Percentiles rank a stretch among this genome's conserved stretches.
Evolutionary conservation across 2,329 filamentous ascomycete genomes (phyloP).

Genomic region (Hypoxylon sp.): DNA sequence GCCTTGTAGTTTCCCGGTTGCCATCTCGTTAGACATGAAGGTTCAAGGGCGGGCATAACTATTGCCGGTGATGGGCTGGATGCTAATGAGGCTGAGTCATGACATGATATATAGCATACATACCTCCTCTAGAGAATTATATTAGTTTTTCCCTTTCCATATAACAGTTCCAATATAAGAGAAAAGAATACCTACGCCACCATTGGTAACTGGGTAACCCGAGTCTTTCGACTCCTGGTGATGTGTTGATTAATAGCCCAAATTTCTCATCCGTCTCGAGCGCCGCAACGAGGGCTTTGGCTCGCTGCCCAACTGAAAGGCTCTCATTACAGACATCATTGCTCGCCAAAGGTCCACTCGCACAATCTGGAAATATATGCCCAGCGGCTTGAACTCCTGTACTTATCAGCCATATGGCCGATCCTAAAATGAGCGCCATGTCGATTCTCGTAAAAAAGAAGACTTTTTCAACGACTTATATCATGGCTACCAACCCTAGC

Average conservation of each 20-base stretch:
- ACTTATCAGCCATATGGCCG: slow-evolving; percentile 40
- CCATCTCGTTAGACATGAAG: background rate
- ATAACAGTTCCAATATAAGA: background rate
- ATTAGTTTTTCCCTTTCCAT: slow-evolving; percentile 3
- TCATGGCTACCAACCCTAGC: background rate
- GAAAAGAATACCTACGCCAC: slow-evolving; percentile 57
- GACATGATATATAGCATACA: background rate
- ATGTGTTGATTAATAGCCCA: slow-evolving; percentile 48
- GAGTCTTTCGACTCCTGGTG: slow-evolving; percentile 66
- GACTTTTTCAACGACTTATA: background rate
- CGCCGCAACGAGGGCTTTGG: slow-evolving; percentile 43
- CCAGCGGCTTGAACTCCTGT: slow-evolving; percentile 43
- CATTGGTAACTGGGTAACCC: slow-evolving; percentile 71
- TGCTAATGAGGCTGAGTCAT: background rate
- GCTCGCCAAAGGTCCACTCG: slow-evolving; percentile 41
- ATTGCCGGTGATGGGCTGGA: background rate
- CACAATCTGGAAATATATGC: slow-evolving; percentile 47
- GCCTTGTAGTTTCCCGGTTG: background rate
- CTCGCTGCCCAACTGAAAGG: slow-evolving; percentile 42
- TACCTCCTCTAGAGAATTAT: slow-evolving; percentile 52
- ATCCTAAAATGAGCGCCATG: slow-evolving; percentile 41
- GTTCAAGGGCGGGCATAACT: background rate
- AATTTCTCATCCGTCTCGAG: slow-evolving; percentile 47
- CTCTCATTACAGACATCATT: slow-evolving; percentile 46
- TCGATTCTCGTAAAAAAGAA: slow-evolving; percentile 1